These are phyloP conservation scores for Orobanche coerulescens DNA, from an alignment of 257 asterid species.

Conservation along the genomic window DNA sequence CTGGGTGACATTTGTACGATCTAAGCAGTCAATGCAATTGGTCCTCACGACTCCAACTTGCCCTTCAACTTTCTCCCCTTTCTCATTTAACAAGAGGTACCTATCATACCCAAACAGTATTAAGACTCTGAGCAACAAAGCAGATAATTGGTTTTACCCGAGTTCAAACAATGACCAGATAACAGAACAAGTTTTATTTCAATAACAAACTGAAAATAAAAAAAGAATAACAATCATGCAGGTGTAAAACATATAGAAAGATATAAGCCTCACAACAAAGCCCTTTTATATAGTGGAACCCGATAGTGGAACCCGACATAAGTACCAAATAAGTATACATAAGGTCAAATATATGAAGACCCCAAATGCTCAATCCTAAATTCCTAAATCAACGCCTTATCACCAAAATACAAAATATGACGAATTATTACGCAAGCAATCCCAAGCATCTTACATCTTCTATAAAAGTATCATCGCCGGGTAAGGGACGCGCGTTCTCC, in stretches of 20 bases:
- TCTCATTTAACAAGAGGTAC: slow-evolving; percentile 85
- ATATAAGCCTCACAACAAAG: not conserved
- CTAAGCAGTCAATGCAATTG: slow-evolving; percentile 97
- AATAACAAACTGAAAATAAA: not conserved
- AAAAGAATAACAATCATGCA: slow-evolving; percentile 2
- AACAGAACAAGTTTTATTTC: not conserved
- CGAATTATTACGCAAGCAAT: too few species aligned
- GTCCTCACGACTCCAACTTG: slow-evolving; percentile 90
- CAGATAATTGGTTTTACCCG: slow-evolving; percentile 1
- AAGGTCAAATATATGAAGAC: too few species aligned
- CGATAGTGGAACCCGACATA: too few species aligned
- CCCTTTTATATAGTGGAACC: not conserved
- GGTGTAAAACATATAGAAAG: not conserved
- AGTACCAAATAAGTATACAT: not conserved
- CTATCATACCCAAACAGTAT: slow-evolving; percentile 31
- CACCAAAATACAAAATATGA: too few species aligned
- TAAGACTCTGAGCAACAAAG: slow-evolving; percentile 15
- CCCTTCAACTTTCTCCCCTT: slow-evolving; percentile 77
- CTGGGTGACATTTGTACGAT: slow-evolving; percentile 99
- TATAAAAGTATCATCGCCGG: too few species aligned
- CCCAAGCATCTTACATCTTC: too few species aligned
- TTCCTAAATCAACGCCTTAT: too few species aligned
- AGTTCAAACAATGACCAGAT: not conserved
- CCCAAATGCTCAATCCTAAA: too few species aligned
- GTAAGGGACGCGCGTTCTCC: too few species aligned